Evolutionary conservation across 2,329 filamentous ascomycete species (phyloP).

Genomic region (Sporothrix globosa): DNA sequence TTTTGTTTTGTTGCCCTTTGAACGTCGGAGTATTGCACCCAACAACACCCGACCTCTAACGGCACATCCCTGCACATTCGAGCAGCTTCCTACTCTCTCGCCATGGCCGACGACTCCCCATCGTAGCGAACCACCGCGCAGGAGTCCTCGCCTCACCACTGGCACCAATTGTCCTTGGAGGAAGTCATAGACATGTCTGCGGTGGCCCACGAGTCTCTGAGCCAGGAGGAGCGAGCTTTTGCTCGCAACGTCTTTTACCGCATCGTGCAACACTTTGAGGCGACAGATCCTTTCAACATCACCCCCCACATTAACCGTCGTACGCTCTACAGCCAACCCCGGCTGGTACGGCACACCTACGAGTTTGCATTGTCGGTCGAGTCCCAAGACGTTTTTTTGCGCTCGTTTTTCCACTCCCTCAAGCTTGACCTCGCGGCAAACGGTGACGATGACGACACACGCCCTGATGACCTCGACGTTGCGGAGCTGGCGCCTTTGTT

Average conservation of each 20-base stretch:
- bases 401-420: slow-evolving; percentile 39
- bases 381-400: slow-evolving; percentile 39
- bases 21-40: too few species aligned
- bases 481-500: slow-evolving; percentile 35
- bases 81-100: too few species aligned
- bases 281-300: neutral
- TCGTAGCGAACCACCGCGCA: too few species aligned
- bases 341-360: slow-evolving; percentile 39
- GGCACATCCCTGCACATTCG: too few species aligned
- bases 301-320: neutral
- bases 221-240: slow-evolving; percentile 30
- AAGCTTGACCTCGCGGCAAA: slow-evolving; percentile 23
- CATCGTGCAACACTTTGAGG: slow-evolving; percentile 36
- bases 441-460: too few species aligned
- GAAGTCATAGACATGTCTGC: slow-evolving; percentile 34
- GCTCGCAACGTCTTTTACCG: neutral
- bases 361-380: slow-evolving; percentile 39
- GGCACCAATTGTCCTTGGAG: slow-evolving; percentile 37
- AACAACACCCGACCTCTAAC: too few species aligned
- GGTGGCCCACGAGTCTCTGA: slow-evolving; percentile 32
- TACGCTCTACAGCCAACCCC: slow-evolving; percentile 37
- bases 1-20: too few species aligned
- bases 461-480: slow-evolving; percentile 28
- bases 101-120: too few species aligned
- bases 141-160: slow-evolving; percentile 38